Evolutionary conservation across 352 stramenopile species (phyloP).

Genomic region (Globisporangium mamillatum): DNA sequence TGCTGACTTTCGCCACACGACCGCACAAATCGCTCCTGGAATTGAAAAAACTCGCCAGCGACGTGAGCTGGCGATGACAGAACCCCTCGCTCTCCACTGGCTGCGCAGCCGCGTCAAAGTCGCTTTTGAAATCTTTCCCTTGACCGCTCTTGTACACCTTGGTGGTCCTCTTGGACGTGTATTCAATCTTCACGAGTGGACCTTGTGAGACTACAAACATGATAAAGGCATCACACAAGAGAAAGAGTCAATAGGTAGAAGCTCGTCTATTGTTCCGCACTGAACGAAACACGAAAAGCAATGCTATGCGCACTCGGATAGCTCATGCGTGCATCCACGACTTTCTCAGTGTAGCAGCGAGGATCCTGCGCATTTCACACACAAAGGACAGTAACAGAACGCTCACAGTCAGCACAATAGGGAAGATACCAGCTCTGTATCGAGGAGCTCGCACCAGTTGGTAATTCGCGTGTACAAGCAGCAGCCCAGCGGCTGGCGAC

Average conservation of each 20-base stretch:
- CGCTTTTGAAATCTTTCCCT: constrained; percentile 30
- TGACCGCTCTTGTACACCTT: constrained; percentile 44
- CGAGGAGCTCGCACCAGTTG: constrained; percentile 26
- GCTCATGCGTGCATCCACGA: constrained; percentile 47
- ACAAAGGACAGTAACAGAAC: neutral
- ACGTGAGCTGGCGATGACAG: constrained; percentile 43
- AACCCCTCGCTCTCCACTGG: constrained; percentile 54
- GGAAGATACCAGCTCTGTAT: neutral
- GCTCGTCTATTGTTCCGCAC: neutral
- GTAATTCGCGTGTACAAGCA: constrained; percentile 53
- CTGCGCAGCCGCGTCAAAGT: constrained; percentile 38
- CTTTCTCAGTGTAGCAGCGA: constrained; percentile 52
- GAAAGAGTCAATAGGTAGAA: neutral
- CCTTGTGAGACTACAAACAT: constrained; percentile 25
- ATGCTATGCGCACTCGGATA: constrained; percentile 29
- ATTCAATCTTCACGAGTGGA: constrained; percentile 43
- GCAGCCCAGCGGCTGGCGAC: constrained; percentile 36
- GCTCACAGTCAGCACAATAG: neutral
- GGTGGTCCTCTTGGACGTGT: constrained; percentile 38
- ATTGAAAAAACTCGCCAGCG: constrained; percentile 42
- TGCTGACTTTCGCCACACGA: constrained; percentile 32
- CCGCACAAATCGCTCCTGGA: constrained; percentile 47
- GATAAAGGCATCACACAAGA: neutral
- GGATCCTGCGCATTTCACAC: constrained; percentile 32
- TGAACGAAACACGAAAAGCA: neutral